phyloP scores from a whole-genome alignment of 2,329 filamentous ascomycete species.

The Bipolaris zeicola region DNA sequence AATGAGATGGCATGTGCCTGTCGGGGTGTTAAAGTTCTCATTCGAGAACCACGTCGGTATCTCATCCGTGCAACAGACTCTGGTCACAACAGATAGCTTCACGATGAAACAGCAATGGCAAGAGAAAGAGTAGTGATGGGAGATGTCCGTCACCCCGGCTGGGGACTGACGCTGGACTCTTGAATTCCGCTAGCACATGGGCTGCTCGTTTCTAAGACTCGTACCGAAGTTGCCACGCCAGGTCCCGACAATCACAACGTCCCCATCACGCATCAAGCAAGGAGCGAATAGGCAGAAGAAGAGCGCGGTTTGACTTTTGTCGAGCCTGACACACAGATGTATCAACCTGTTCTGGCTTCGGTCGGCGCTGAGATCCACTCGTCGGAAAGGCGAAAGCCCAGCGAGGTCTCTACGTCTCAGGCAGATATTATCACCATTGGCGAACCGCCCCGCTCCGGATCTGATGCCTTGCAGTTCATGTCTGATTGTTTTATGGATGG shows the following conservation, averaged over 20 bases:
- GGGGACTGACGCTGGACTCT: constrained; percentile 60
- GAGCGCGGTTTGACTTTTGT: constrained; percentile 45
- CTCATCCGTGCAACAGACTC: constrained; percentile 73
- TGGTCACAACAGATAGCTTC: constrained; percentile 66
- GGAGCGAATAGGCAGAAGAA: constrained; percentile 35
- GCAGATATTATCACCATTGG: constrained; percentile 37
- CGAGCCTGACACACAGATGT: constrained; percentile 55
- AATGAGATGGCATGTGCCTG: constrained; percentile 73
- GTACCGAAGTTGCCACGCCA: constrained; percentile 44
- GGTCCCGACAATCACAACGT: constrained; percentile 38
- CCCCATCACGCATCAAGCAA: constrained; percentile 40
- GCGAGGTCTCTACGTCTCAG: constrained; percentile 59
- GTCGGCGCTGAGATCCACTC: constrained; percentile 56
- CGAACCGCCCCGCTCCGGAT: constrained; percentile 48
- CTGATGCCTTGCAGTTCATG: constrained; percentile 26
- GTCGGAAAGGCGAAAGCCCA: constrained; percentile 61
- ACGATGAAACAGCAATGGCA: constrained; percentile 47
- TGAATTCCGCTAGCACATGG: constrained; percentile 30
- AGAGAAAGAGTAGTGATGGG: constrained; percentile 59
- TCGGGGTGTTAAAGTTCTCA: constrained; percentile 72
- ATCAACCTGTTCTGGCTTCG: constrained; percentile 34
- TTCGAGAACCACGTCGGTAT: constrained; percentile 76
- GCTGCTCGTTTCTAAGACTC: constrained; percentile 15
- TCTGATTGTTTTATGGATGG: constrained; percentile 8
- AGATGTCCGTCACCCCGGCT: constrained; percentile 56